Conservation (phyloP, 2,329 filamentous ascomycete genomes). For the Sphaerulina musiva region DNA sequence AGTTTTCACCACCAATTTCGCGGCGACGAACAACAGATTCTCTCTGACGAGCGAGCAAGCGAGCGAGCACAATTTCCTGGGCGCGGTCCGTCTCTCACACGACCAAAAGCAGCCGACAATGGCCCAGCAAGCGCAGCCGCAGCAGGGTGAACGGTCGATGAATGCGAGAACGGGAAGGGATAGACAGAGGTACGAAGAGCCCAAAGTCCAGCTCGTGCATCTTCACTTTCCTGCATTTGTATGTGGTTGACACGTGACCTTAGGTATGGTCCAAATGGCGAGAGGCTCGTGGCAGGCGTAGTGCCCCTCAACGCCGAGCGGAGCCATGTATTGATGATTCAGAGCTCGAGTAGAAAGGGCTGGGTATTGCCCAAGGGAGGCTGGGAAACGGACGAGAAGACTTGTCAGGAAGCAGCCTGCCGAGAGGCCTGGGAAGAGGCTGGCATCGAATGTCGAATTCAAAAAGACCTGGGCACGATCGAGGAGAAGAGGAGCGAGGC, state of each 20-base stretch:
- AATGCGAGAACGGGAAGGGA: slow-evolving; percentile 68
- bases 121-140: slow-evolving; percentile 31
- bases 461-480: slow-evolving; percentile 80
- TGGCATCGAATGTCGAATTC: slow-evolving; percentile 78
- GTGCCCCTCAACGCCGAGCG: slow-evolving; percentile 84
- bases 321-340: slow-evolving; percentile 82
- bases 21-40: no score
- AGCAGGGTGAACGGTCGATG: slow-evolving; percentile 41
- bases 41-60: no score
- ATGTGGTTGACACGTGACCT: slow-evolving; percentile 19
- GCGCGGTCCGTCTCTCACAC: not conserved
- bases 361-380: slow-evolving; percentile 98
- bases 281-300: slow-evolving; percentile 89
- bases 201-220: not conserved
- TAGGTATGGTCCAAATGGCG: slow-evolving; percentile 87
- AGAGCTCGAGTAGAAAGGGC: slow-evolving; percentile 80
- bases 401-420: slow-evolving; percentile 71
- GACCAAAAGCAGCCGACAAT: slow-evolving; percentile 32
- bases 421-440: slow-evolving; percentile 98
- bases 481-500: slow-evolving; percentile 61
- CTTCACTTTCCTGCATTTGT: not conserved
- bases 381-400: slow-evolving; percentile 92
- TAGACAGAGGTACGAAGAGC: slow-evolving; percentile 56
- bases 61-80: no score
- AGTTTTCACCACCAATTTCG: not conserved